Base-by-base conservation (phyloP, 257 asterid species). In the Salvia rosmarinus region DNA sequence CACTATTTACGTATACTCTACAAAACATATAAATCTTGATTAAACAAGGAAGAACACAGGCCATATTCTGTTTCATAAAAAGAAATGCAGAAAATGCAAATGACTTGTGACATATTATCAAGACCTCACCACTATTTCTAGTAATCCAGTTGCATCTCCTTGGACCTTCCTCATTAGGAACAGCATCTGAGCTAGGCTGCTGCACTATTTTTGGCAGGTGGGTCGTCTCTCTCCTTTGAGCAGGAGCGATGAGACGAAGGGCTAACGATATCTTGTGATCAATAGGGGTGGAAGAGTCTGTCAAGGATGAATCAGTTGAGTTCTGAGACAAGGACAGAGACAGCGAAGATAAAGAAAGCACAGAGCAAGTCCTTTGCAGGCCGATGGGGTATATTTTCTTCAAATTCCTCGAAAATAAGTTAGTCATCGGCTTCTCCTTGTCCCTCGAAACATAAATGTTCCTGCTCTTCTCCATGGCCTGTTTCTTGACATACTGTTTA, bases 71-170 rank as follows among this genome's bases (percentile, higher is more conserved):
- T 25, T 25, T 25, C 30, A 25, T n/a, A n/a, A 6, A 16, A 63
- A 16, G 10, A 12, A 42, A 43, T 17, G 25, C 13, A 16, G 0
- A 8, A 19, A 16, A 49, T 32, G n/a, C 21, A 52, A 7, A 34
- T 65, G 47, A 43, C 12, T 42, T 64, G 2, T 9, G 9, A 32
- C 16, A 59, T 2, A 51, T 59, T 44, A n/a, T 59, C 42, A 10
- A 6, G 50, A 51, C 32, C 83, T 86, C 76, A 89, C 98, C 98
- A 54, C 98, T 92, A 40, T 58, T 89, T 58, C 82, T 80, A 10
- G 96, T 88, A 65, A 92, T 84, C 98, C 98, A 92, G 49, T 92
- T 90, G 82, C 98, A 92, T 80, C 98, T 82, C 72, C 80, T 83
- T 28, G 83, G 56, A 7, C 88, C 84, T 66, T 87, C 90, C 6